phyloP scores from a whole-genome alignment of 306 rosid genomes.

The Trichosanthes truncata region DNA sequence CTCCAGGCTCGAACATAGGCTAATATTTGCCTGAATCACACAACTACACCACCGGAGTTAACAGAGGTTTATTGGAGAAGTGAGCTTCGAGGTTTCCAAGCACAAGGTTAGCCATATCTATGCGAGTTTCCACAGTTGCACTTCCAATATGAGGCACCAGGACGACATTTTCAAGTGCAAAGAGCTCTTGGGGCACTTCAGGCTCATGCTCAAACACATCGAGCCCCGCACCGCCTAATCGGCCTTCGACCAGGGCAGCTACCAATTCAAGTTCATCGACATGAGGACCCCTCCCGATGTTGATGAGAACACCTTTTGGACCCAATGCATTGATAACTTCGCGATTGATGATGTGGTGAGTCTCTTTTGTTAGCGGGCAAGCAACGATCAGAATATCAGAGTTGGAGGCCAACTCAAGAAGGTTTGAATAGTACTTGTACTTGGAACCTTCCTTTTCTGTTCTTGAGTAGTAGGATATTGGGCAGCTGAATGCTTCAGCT shows the following conservation, averaged over 20 bases:
- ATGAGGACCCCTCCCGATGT: slow-evolving; percentile 80
- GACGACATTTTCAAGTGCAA: slow-evolving; percentile 67
- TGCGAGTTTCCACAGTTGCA: slow-evolving; percentile 56
- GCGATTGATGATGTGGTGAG: slow-evolving; percentile 51
- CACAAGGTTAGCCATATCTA: slow-evolving; percentile 66
- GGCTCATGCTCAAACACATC: slow-evolving; percentile 86
- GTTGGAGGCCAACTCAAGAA: slow-evolving; percentile 66
- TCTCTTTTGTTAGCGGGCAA: slow-evolving; percentile 56
- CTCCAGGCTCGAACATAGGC: neutral
- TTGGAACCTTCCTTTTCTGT: slow-evolving; percentile 39
- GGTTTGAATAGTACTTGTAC: slow-evolving; percentile 63
- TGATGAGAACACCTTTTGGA: slow-evolving; percentile 61
- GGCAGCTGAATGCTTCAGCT: slow-evolving; percentile 70
- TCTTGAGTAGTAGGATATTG: slow-evolving; percentile 53
- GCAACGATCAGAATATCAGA: slow-evolving; percentile 69
- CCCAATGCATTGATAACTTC: slow-evolving; percentile 70
- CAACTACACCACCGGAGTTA: slow-evolving; percentile 42
- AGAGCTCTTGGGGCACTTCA: slow-evolving; percentile 54
- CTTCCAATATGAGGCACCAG: slow-evolving; percentile 73
- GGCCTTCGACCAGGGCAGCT: slow-evolving; percentile 67
- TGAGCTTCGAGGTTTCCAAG: slow-evolving; percentile 67
- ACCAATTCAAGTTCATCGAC: slow-evolving; percentile 68
- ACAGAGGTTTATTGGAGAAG: slow-evolving; percentile 58
- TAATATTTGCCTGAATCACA: neutral
- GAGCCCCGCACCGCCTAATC: slow-evolving; percentile 74